Conservation (phyloP, 129 eudicot genomes). For the Pseudognaphalium luteoalbum region DNA sequence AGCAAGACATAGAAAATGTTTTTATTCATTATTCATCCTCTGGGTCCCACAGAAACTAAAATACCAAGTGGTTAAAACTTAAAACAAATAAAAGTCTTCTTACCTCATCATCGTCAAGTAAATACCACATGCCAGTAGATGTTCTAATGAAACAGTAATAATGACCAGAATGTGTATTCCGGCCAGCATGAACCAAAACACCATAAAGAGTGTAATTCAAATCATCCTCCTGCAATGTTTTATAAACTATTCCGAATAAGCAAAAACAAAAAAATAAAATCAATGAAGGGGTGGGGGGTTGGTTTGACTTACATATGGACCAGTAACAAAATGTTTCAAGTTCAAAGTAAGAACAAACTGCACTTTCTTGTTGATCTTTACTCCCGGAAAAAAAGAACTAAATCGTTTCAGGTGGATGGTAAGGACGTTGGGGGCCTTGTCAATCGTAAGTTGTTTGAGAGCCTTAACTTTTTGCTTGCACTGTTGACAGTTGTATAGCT, state of each 20-base stretch:
- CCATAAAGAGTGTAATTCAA: slow-evolving; percentile 62
- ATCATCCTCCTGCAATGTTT: slow-evolving; percentile 14
- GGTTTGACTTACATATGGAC: slow-evolving; percentile 11
- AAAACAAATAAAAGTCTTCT: not conserved
- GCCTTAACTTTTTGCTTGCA: slow-evolving; percentile 15
- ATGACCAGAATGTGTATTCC: slow-evolving; percentile 80
- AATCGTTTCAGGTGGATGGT: slow-evolving; percentile 74
- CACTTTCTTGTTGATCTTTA: slow-evolving; percentile 57
- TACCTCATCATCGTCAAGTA: slow-evolving; percentile 10
- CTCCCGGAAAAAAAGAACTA: slow-evolving; percentile 54
- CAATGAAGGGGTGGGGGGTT: too few relatives aligned
- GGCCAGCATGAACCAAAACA: slow-evolving; percentile 79
- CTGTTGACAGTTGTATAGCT: slow-evolving; percentile 1
- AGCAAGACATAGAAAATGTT: not conserved
- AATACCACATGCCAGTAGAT: slow-evolving; percentile 43
- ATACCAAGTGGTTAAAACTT: not conserved
- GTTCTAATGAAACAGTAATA: slow-evolving; percentile 72
- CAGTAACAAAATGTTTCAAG: slow-evolving; percentile 2
- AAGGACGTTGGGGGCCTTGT: slow-evolving; percentile 64
- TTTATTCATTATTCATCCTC: slow-evolving; percentile 57
- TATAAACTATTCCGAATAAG: not conserved
- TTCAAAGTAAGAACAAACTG: not conserved
- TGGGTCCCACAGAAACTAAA: slow-evolving; percentile 46
- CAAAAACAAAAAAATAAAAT: not conserved
- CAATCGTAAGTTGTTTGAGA: slow-evolving; percentile 38